These are phyloP conservation scores for Dactylellina cionopaga DNA, from an alignment of 2,329 filamentous ascomycete genomes.

Conservation along the genomic window DNA sequence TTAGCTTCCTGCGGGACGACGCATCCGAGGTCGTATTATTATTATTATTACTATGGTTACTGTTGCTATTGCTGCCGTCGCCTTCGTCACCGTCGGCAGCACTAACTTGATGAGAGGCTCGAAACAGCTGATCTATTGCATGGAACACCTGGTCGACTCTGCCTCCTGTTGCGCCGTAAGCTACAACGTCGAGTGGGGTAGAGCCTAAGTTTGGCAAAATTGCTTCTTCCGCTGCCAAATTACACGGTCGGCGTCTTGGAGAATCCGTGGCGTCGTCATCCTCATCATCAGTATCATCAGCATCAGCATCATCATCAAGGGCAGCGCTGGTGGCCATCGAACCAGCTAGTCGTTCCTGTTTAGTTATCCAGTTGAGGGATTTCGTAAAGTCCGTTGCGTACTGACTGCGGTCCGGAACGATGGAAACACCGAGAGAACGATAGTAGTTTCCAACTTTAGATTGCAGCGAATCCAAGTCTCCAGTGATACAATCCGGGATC, in stretches of 20 bases:
- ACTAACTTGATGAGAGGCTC: constrained; percentile 60
- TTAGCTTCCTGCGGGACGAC: constrained; percentile 68
- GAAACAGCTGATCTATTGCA: constrained; percentile 83
- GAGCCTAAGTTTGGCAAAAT: constrained; percentile 53
- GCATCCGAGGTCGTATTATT: background rate
- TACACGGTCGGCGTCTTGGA: background rate
- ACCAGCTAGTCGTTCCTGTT: constrained; percentile 58
- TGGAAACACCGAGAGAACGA: constrained; percentile 67
- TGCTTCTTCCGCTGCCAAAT: constrained; percentile 53
- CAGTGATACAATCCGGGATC: constrained; percentile 78
- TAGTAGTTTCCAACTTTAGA: constrained; percentile 74
- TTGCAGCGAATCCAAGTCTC: constrained; percentile 86
- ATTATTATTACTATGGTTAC: background rate
- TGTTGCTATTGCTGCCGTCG: background rate
- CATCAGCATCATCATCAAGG: constrained; percentile 12
- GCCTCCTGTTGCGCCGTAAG: constrained; percentile 85
- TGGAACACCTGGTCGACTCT: constrained; percentile 92
- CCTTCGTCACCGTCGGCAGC: constrained; percentile 44
- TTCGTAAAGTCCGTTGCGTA: constrained; percentile 93
- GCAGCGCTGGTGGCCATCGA: background rate
- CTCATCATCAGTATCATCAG: too few species aligned
- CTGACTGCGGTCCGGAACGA: constrained; percentile 81
- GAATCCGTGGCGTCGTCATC: background rate
- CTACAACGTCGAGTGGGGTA: constrained; percentile 72
- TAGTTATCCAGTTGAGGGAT: constrained; percentile 70